Conservation (phyloP, 176 grass and related monocot species). For the Musa schizocarpa region DNA sequence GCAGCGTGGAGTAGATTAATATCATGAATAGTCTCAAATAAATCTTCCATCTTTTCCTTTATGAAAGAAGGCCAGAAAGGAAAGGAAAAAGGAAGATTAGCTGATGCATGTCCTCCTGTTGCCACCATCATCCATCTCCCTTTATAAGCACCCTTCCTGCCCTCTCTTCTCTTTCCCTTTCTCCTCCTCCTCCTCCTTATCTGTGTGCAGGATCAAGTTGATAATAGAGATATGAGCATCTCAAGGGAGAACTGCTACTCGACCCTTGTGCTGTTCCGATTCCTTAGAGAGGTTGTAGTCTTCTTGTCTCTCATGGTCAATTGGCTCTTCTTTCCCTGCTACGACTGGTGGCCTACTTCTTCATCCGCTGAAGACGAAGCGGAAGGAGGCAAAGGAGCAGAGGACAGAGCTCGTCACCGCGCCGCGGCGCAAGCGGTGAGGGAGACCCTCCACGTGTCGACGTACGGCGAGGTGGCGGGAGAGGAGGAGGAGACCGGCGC, state of each 20-base stretch:
- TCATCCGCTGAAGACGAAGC: background rate
- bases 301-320: background rate
- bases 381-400: background rate
- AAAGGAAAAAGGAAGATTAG: background rate
- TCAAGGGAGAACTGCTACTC: conserved; percentile 12
- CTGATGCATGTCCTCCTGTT: background rate
- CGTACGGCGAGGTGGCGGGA: background rate
- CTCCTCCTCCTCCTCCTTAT: background rate
- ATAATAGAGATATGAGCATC: background rate
- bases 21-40: too few species aligned
- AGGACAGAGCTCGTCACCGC: background rate
- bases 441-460: background rate
- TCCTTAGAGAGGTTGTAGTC: background rate
- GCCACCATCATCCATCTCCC: background rate
- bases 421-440: conserved; percentile 6
- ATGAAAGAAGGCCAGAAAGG: background rate
- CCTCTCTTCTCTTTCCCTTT: background rate
- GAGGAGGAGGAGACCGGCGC: too few species aligned
- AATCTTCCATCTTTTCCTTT: background rate
- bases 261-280: background rate
- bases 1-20: too few species aligned
- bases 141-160: background rate
- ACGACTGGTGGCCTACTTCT: background rate
- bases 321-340: conserved; percentile 5
- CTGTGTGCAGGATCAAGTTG: background rate